These are phyloP conservation scores for Trapa incisa DNA, from an alignment of 345 rosid genomes.

Conservation along the genomic window DNA sequence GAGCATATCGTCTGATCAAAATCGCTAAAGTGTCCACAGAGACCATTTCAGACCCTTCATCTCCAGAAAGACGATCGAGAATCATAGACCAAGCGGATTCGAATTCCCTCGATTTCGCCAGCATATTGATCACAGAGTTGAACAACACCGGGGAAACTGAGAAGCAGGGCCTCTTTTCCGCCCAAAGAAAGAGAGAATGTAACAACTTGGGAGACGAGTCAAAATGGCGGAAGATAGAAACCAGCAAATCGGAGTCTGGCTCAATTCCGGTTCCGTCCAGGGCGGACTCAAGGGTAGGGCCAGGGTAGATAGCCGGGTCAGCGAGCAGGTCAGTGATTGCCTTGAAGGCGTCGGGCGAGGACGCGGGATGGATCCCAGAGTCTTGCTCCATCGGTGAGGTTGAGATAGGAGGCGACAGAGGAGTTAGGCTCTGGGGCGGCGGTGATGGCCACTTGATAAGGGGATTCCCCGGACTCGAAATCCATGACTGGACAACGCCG, in stretches of 20 bases:
- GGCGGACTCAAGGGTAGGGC: constrained; percentile 36
- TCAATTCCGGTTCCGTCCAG: constrained; percentile 40
- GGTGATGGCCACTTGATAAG: constrained; percentile 24
- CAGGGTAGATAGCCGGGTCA: constrained; percentile 25
- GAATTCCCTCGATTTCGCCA: constrained; percentile 58
- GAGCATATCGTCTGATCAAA: constrained; percentile 70
- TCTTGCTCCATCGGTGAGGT: background rate
- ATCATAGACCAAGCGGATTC: constrained; percentile 62
- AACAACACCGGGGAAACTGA: constrained; percentile 30
- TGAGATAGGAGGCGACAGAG: constrained; percentile 11
- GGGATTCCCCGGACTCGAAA: constrained; percentile 21
- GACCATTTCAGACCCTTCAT: constrained; percentile 29
- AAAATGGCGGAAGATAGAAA: constrained; percentile 40
- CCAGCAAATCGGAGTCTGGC: constrained; percentile 36
- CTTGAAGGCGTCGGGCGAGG: constrained; percentile 30
- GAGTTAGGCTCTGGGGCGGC: constrained; percentile 13
- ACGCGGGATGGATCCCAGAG: constrained; percentile 2
- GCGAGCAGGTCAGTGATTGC: constrained; percentile 39
- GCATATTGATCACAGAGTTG: constrained; percentile 33
- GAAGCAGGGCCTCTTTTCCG: constrained; percentile 52
- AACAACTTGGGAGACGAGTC: constrained; percentile 58
- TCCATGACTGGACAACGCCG: constrained; percentile 23
- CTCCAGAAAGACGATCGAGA: constrained; percentile 31
- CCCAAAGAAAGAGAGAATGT: constrained; percentile 54
- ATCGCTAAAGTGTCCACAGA: constrained; percentile 48